Base-by-base conservation (phyloP, 257 asterid genomes). In the Ilex asprella region DNA sequence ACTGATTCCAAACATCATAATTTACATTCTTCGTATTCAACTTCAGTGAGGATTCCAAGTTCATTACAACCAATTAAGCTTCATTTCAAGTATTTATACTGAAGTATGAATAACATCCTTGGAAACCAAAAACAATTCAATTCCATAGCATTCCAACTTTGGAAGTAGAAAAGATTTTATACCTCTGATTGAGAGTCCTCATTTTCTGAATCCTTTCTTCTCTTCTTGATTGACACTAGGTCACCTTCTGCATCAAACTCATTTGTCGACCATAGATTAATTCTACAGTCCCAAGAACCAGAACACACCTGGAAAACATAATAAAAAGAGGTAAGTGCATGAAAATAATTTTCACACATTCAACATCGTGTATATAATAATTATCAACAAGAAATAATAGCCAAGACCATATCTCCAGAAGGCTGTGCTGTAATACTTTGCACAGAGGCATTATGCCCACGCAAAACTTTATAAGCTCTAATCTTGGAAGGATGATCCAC, bases 201-300 rank as follows among this genome's bases (percentile, higher is more conserved):
- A 41, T 67, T 71, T 56, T 69, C 63, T 29, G 58, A 78, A 50
- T 71, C 80, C 70, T 78, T 87, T 73, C 80, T 93, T 84, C 96
- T 93, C 82, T 82, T 93, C 76, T 89, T 93, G 66, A 84, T 67
- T 56, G 97, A 75, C 60, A 93, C 83, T 31, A 67, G 49, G 51
- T 76, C 84, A 57, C 78, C 82, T 32, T 70, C 91, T 59, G 68
- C 55, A 16, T 76, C 85, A 43, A 86, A 70, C 57, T 70, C 75
- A 71, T 69, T 78, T 61, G 75, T 47, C 66, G 76, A 78, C 99
- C 99, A 93, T 78, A 93, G 72, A 65, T 73, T 80, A 66, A 93
- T 71, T 73, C 84, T 72, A 66, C 80, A 72, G 68, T 93, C 99
- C 99, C 99, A 93, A 43, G 99, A 89, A 69, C 99, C 99, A 15